Evolutionary conservation across 768 basidiomycete species (phyloP).

Genomic region (Psilocybe cubensis): DNA sequence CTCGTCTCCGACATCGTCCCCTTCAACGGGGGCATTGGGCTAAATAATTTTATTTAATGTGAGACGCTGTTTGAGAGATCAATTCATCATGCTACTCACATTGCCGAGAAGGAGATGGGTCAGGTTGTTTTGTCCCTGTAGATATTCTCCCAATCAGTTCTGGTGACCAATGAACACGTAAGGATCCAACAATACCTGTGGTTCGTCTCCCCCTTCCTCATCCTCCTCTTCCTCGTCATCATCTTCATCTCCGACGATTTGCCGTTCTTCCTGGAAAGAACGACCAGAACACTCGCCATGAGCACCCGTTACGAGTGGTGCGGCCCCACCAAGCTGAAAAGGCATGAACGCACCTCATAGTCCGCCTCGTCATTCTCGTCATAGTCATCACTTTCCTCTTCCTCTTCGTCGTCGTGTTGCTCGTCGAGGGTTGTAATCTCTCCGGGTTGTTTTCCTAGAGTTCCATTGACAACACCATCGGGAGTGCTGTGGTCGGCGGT

Average conservation of each 20-base stretch:
- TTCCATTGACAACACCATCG: slow-evolving; percentile 4
- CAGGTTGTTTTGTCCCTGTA: slow-evolving; percentile 21
- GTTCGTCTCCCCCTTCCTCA: slow-evolving; percentile 14
- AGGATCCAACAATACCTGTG: slow-evolving; percentile 7
- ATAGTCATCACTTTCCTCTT: slow-evolving; percentile 32
- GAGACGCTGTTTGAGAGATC: neutral
- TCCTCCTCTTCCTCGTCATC: slow-evolving; percentile 29
- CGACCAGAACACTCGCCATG: neutral
- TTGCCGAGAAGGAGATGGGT: slow-evolving; percentile 34
- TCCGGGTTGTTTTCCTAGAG: slow-evolving; percentile 1
- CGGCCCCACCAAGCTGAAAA: neutral
- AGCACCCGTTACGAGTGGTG: neutral
- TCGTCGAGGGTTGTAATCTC: slow-evolving; percentile 4
- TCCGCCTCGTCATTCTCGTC: slow-evolving; percentile 27
- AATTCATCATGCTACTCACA: slow-evolving; percentile 19
- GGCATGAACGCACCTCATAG: slow-evolving; percentile 22
- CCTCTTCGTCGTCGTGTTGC: slow-evolving; percentile 22
- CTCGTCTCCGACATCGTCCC: slow-evolving; percentile 27
- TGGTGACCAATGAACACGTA: neutral
- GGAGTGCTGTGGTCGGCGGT: neutral
- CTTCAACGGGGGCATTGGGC: slow-evolving; percentile 32
- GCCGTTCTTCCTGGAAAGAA: slow-evolving; percentile 21
- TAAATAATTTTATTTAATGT: slow-evolving; percentile 7
- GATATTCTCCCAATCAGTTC: neutral
- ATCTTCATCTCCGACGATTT: slow-evolving; percentile 25